phyloP scores from a whole-genome alignment of 192 early-diverging fungal genomes.

The Coemansia sp. region DNA sequence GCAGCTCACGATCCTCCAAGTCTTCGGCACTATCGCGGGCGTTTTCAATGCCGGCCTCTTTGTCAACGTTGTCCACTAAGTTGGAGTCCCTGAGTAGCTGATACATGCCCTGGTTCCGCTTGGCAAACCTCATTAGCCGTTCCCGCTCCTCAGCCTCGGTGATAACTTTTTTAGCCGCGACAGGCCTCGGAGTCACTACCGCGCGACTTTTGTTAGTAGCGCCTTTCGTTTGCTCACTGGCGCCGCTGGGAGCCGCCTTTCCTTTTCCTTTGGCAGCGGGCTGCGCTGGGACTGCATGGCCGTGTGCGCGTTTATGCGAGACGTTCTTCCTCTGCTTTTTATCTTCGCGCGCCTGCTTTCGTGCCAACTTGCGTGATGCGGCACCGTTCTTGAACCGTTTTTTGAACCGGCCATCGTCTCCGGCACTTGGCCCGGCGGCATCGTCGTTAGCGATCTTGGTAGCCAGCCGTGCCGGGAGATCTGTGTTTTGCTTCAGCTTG shows the following conservation, averaged over 20 bases:
- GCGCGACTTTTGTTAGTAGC: not conserved
- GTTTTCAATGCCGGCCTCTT: constrained; percentile 31
- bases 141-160: constrained; percentile 37
- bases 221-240: not conserved
- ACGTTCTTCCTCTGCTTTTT: constrained; percentile 55
- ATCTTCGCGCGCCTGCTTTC: constrained; percentile 54
- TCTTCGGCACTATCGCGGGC: constrained; percentile 25
- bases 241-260: constrained; percentile 1
- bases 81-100: constrained; percentile 50
- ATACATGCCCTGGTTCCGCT: constrained; percentile 59
- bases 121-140: constrained; percentile 54
- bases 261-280: not conserved
- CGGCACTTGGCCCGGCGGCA: not conserved
- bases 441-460: constrained; percentile 16
- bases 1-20: constrained; percentile 56
- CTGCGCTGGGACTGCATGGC: constrained; percentile 1
- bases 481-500: constrained; percentile 39
- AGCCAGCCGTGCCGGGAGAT: constrained; percentile 30
- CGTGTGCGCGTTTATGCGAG: constrained; percentile 26
- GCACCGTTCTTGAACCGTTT: constrained; percentile 41
- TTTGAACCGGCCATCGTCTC: constrained; percentile 32
- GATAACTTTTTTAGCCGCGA: not conserved
- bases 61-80: constrained; percentile 45
- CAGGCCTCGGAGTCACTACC: not conserved
- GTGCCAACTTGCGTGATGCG: constrained; percentile 42